These are phyloP conservation scores for Paramecium sonneborni DNA, from an alignment of 73 alveolate genomes.

Conservation along the genomic window DNA sequence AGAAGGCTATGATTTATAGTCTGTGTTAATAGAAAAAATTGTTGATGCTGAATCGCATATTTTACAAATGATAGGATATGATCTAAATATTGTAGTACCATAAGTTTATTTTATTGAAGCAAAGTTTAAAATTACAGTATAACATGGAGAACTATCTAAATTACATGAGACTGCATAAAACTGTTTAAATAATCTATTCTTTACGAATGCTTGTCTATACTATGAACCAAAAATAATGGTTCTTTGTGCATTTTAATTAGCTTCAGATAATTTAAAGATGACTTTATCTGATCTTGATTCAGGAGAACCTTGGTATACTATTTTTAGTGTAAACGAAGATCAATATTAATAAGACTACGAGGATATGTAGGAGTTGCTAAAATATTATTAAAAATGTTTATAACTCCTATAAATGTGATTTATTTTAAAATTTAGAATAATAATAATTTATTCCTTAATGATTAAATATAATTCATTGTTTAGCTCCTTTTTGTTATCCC, in stretches of 20 bases:
- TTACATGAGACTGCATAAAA: background rate
- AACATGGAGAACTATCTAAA: background rate
- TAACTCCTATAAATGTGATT: background rate
- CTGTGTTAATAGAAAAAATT: background rate
- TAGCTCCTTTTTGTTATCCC: constrained; percentile 37
- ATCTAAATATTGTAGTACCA: constrained; percentile 25
- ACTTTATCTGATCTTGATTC: background rate
- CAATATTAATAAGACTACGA: background rate
- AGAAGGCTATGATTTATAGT: background rate
- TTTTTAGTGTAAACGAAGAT: background rate
- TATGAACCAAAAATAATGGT: constrained; percentile 34
- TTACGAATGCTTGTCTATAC: constrained; percentile 29
- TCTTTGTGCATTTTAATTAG: background rate
- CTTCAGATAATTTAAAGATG: background rate
- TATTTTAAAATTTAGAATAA: background rate
- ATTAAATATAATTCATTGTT: background rate
- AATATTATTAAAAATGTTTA: background rate
- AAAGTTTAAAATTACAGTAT: background rate
- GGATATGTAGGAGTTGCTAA: background rate
- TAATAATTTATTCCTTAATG: background rate
- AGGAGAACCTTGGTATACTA: constrained; percentile 20
- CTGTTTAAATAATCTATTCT: background rate
- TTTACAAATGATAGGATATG: constrained; percentile 35
- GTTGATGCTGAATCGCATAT: constrained; percentile 45
- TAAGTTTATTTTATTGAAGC: background rate